A percentile compares a stretch with the other conserved stretches of the same genome.
These are phyloP conservation scores for Sporisorium sorghi DNA, from an alignment of 1,284 basidiomycete species.

Conservation along the genomic window DNA sequence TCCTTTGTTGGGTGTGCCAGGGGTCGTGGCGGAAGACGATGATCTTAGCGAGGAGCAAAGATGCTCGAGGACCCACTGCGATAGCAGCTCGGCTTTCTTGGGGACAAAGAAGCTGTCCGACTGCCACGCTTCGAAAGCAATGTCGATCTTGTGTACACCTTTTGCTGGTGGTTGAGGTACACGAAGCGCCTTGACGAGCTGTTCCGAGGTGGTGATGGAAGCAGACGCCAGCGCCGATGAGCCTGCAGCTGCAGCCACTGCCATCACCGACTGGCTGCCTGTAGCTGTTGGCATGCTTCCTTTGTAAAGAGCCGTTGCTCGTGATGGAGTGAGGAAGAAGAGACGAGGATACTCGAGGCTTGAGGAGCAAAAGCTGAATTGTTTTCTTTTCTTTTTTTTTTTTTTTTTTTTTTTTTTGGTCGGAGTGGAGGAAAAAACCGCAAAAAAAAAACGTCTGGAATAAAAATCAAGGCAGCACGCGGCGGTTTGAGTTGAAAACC, in stretches of 20 bases:
- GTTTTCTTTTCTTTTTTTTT: neutral
- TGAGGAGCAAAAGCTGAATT: neutral
- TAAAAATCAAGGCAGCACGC: slow-evolving; percentile 9
- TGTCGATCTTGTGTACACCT: slow-evolving; percentile 33
- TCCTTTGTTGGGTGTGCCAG: slow-evolving; percentile 26
- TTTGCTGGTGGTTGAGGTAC: slow-evolving; percentile 29
- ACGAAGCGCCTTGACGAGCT: slow-evolving; percentile 58
- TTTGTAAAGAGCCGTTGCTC: neutral
- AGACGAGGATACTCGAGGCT: neutral
- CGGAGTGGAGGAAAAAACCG: slow-evolving; percentile 33
- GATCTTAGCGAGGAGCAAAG: slow-evolving; percentile 32
- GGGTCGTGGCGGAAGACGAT: slow-evolving; percentile 9
- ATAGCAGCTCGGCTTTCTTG: slow-evolving; percentile 54
- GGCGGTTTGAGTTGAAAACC: neutral
- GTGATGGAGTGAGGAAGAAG: neutral
- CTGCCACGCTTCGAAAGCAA: slow-evolving; percentile 42
- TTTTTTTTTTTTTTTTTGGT: too few relatives aligned
- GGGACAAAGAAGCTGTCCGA: slow-evolving; percentile 42
- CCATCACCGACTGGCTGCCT: slow-evolving; percentile 1
- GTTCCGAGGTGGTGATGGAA: slow-evolving; percentile 58
- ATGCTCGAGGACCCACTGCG: slow-evolving; percentile 50
- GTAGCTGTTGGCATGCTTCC: slow-evolving; percentile 10
- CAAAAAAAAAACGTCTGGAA: too few relatives aligned
- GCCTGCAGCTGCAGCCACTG: neutral
- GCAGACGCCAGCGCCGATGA: slow-evolving; percentile 29